A percentile compares a stretch with the other conserved stretches of the same genome.
phyloP scores from a whole-genome alignment of 352 stramenopile species.

The Phytophthora multivora region DNA sequence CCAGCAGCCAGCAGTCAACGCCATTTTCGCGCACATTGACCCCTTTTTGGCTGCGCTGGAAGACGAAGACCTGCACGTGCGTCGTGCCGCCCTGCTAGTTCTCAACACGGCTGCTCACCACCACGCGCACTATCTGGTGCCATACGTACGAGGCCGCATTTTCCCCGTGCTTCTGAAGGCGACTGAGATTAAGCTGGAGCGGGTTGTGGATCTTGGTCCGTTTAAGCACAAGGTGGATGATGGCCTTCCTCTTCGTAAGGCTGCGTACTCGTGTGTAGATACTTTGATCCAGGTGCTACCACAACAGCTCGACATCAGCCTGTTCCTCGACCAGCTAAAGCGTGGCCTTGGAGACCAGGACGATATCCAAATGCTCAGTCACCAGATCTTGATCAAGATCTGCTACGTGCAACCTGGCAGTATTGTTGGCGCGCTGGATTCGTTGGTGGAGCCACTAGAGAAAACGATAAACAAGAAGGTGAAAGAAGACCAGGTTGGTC shows the following conservation, averaged over 20 bases:
- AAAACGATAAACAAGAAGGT: conserved; percentile 97
- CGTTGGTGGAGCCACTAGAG: conserved; percentile 92
- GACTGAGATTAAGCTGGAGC: conserved; percentile 94
- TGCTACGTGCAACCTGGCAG: conserved; percentile 79
- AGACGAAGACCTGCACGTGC: conserved; percentile 96
- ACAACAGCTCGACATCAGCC: conserved; percentile 89
- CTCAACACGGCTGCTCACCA: conserved; percentile 97
- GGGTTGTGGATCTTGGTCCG: conserved; percentile 97
- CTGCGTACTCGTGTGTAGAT: conserved; percentile 95
- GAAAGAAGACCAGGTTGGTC: conserved; percentile 95
- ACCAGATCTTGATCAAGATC: conserved; percentile 97
- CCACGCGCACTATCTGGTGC: conserved; percentile 81
- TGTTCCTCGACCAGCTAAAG: conserved; percentile 94
- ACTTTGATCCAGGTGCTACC: conserved; percentile 95
- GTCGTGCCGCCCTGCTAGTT: conserved; percentile 93
- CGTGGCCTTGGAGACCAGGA: conserved; percentile 93
- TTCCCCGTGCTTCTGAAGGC: conserved; percentile 91
- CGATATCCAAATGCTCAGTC: conserved; percentile 96
- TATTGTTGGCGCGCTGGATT: conserved; percentile 87
- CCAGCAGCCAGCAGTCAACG: conserved; percentile 39
- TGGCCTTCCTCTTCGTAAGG: conserved; percentile 85
- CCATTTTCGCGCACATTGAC: conserved; percentile 79
- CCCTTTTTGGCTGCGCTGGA: conserved; percentile 93
- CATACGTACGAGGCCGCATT: conserved; percentile 86
- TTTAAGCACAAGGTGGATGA: conserved; percentile 99